A percentile compares a stretch with the other conserved stretches of the same genome.
phyloP scores from a whole-genome alignment of 768 basidiomycete genomes.

The Psilocybe sp. region DNA sequence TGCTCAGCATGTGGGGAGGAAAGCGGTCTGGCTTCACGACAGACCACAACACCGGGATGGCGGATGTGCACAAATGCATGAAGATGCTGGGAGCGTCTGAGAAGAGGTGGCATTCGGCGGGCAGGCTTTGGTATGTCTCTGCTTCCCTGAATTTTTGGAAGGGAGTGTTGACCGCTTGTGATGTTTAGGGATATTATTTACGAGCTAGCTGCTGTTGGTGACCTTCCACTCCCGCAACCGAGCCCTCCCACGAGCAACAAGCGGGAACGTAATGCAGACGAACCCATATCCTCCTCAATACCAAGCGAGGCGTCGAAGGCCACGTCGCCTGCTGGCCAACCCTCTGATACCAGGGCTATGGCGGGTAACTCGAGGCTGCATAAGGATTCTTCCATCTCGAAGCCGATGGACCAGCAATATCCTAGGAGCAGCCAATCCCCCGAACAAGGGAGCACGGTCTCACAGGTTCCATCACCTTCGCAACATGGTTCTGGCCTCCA shows the following conservation, averaged over 20 bases:
- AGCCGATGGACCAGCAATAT: background rate
- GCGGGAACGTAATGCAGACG: slow-evolving; percentile 61
- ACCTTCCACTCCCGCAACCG: slow-evolving; percentile 61
- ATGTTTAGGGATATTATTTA: slow-evolving; percentile 64
- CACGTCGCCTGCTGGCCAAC: slow-evolving; percentile 33
- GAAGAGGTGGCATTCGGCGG: slow-evolving; percentile 40
- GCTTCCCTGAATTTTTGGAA: background rate
- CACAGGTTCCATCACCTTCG: too few species aligned
- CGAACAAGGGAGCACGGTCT: too few species aligned
- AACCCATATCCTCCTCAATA: slow-evolving; percentile 27
- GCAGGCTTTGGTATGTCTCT: slow-evolving; percentile 39
- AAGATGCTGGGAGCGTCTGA: slow-evolving; percentile 43
- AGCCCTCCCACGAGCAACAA: slow-evolving; percentile 53
- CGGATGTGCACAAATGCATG: slow-evolving; percentile 68
- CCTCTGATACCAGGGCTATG: too few species aligned
- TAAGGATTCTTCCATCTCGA: background rate
- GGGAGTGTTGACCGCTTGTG: background rate
- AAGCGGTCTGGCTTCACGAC: slow-evolving; percentile 45
- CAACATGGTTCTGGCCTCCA: background rate
- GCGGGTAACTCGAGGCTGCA: too few species aligned
- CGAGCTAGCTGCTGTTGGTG: slow-evolving; percentile 69
- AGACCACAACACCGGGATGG: slow-evolving; percentile 54
- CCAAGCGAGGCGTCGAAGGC: slow-evolving; percentile 15
- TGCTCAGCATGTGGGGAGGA: slow-evolving; percentile 68
- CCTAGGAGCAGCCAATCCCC: too few species aligned